Base-by-base conservation (phyloP, 176 grass and related monocot species). In the Dendrocalamus sinicus region DNA sequence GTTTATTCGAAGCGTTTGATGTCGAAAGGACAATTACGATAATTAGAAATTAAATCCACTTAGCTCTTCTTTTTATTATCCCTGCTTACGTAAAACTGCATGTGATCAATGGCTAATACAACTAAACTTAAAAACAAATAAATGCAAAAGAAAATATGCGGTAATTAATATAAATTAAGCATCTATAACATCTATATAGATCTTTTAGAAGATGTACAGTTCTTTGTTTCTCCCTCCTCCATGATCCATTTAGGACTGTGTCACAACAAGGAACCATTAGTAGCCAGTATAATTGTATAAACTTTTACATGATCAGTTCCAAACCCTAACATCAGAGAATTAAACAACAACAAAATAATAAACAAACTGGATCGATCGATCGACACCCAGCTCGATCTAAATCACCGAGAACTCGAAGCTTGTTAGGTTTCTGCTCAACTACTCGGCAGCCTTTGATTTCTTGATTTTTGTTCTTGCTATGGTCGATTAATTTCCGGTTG, bases 191-290 rank as follows among this genome's bases (percentile, higher is more conserved):
- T 67, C 17, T 88, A 81, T 84, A 73, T 89, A 91, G 37, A 94
- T 72, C 41, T 77, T 67, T 35, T 83, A 74, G 73, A 68, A 82
- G 88, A 89, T 97, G 60, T 94, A 94, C 88, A 97, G 72, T 90
- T 92, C 67, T 92, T 87, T 73, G 61, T 78, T 90, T 87, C 55
- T 78, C 23, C 59, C 50, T 53, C 17, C 63, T 88, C 53, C 52
- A 73, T 65, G 75, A 76, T 84, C 83, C 80, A 60, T 79, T 79
- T 84, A 84, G 41, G 68, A 78, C 74, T 76, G 26, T 26, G 9
- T 60, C 53, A 77, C 20, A 1, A 45, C 40, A 73, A 67, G 16
- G 72, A 59, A 75, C 65, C 63, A 88, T 83, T 83, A 83, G 64
- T 41, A 59, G 63, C 8, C 1, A 10, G 44, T 45, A 45, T 9